phyloP scores from a whole-genome alignment of 176 grass and related monocot genomes.

The Eleusine coracana region DNA sequence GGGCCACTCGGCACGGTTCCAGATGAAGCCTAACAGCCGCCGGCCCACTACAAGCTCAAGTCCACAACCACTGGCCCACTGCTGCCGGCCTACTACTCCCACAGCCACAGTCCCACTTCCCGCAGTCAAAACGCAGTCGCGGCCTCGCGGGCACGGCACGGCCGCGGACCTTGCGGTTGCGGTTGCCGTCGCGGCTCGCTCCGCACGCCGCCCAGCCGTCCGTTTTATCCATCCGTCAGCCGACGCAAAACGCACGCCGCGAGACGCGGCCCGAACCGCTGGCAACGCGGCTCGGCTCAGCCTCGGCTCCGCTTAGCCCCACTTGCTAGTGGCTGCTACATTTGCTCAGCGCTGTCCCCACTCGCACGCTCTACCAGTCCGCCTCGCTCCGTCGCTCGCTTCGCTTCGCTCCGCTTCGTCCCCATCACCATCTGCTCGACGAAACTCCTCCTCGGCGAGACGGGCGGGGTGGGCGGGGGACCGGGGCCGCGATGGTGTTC shows the following conservation, averaged over 20 bases:
- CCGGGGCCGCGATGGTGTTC: slow-evolving; percentile 72
- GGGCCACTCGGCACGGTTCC: neutral
- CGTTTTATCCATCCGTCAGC: neutral
- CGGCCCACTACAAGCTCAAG: neutral
- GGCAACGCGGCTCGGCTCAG: neutral
- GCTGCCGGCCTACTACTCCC: neutral
- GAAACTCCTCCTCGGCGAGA: slow-evolving; percentile 29
- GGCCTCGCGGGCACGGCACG: slow-evolving; percentile 3
- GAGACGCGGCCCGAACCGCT: neutral
- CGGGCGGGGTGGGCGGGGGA: neutral
- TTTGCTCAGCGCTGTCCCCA: slow-evolving; percentile 16
- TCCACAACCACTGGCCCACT: neutral
- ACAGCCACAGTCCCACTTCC: neutral
- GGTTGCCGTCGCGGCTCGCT: neutral
- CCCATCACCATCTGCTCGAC: slow-evolving; percentile 35
- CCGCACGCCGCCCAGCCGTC: slow-evolving; percentile 28
- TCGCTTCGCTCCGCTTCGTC: slow-evolving; percentile 4
- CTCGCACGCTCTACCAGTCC: slow-evolving; percentile 16
- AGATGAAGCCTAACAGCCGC: neutral
- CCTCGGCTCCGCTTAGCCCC: neutral
- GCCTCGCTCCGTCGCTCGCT: slow-evolving; percentile 17
- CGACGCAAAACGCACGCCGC: neutral
- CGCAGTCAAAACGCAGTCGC: slow-evolving; percentile 26
- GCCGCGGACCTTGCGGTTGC: neutral
- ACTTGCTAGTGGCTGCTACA: slow-evolving; percentile 2